Conservation (phyloP, 1,139 yeast species). For the Scheffersomyces quercinus region DNA sequence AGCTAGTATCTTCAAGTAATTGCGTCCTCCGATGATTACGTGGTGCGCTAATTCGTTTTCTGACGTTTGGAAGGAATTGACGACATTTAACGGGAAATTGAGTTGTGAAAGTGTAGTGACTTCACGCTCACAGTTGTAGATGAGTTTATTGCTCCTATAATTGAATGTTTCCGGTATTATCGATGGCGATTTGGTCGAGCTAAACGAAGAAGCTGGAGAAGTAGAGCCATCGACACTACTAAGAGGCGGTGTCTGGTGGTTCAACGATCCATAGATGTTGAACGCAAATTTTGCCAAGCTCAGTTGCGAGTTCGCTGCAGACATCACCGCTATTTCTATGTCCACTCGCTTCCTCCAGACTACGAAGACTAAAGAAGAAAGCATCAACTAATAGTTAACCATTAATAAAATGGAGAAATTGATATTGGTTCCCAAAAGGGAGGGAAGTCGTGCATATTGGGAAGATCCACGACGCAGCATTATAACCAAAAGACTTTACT, state of each 20-base stretch:
- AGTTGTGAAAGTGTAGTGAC: conserved; percentile 38
- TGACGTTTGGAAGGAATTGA: conserved; percentile 8
- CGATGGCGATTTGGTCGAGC: conserved; percentile 8
- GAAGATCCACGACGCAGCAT: too few relatives aligned
- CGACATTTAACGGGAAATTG: conserved; percentile 23
- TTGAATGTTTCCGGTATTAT: conserved; percentile 3
- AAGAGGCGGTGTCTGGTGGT: conserved; percentile 11
- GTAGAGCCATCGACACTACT: conserved; percentile 7
- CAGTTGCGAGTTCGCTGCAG: conserved; percentile 2
- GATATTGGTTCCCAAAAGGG: too few relatives aligned
- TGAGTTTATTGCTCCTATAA: conserved; percentile 11
- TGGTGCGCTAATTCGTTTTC: conserved; percentile 20
- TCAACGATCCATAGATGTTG: conserved; percentile 33
- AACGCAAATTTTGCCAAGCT: conserved; percentile 35
- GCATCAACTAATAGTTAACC: too few relatives aligned
- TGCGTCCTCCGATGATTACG: conserved; percentile 61
- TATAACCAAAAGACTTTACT: too few relatives aligned
- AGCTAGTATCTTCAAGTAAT: conserved; percentile 51
- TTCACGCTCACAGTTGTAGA: conserved; percentile 31
- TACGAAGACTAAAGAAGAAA: too few relatives aligned
- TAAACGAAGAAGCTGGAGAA: conserved; percentile 13
- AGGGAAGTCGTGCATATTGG: too few relatives aligned
- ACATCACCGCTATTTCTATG: not conserved
- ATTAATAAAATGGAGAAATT: too few relatives aligned
- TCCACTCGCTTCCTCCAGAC: too few relatives aligned